A percentile compares a stretch with the other conserved stretches of the same genome.
phyloP scores from a whole-genome alignment of 495 filamentous ascomycete species.

The Aspergillus biplanus region DNA sequence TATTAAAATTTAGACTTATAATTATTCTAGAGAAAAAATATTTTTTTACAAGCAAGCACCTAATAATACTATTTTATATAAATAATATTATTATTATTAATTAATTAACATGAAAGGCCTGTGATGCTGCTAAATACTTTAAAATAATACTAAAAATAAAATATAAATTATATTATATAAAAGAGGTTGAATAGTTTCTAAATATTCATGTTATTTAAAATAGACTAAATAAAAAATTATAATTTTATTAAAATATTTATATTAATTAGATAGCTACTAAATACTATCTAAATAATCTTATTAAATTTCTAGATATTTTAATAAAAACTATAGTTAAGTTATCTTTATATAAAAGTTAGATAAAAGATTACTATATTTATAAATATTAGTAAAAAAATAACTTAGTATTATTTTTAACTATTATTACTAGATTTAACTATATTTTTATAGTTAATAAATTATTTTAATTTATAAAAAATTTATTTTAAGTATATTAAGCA shows the following conservation, averaged over 20 bases:
- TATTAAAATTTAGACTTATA: not conserved
- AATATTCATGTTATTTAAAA: not conserved
- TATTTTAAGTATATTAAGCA: not conserved
- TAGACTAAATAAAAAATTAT: not conserved
- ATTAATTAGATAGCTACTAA: not conserved
- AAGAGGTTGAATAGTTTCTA: not conserved
- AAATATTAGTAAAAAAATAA: not conserved
- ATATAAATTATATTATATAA: not conserved
- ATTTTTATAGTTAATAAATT: not conserved
- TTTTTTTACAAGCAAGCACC: not conserved
- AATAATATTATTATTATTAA: conserved; percentile 11
- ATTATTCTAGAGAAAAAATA: not conserved
- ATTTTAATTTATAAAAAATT: not conserved
- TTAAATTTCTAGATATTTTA: not conserved
- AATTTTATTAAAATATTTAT: not conserved
- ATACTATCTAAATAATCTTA: not conserved
- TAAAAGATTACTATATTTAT: not conserved
- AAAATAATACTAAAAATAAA: not conserved
- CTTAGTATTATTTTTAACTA: not conserved
- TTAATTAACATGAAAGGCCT: not conserved
- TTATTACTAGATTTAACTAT: not conserved
- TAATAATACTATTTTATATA: conserved; percentile 4
- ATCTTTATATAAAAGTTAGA: not conserved
- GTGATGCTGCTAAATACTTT: not conserved
- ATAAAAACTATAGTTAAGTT: not conserved